These are phyloP conservation scores for Rhizopogon sp. DNA, from an alignment of 768 basidiomycete genomes.

Conservation along the genomic window DNA sequence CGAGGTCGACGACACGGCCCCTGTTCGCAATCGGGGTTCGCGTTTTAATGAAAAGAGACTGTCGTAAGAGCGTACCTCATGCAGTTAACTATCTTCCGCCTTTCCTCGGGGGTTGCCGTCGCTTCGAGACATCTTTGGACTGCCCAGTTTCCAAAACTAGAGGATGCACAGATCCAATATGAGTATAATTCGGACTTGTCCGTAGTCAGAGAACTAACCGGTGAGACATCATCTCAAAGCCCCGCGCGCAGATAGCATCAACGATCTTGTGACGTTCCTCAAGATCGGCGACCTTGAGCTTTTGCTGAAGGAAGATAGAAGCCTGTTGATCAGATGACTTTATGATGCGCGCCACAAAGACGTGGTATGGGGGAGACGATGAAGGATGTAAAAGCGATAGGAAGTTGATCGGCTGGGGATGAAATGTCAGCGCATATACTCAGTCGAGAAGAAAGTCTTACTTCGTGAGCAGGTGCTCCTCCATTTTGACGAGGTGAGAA, in stretches of 20 bases:
- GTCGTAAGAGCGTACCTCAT: slow-evolving; percentile 55
- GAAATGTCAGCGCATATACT: slow-evolving; percentile 12
- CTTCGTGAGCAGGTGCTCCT: slow-evolving; percentile 45
- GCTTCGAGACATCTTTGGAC: slow-evolving; percentile 85
- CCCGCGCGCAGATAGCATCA: slow-evolving; percentile 78
- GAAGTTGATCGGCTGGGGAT: slow-evolving; percentile 78
- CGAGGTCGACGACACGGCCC: slow-evolving; percentile 79
- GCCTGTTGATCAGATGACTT: slow-evolving; percentile 89
- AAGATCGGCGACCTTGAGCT: slow-evolving; percentile 78
- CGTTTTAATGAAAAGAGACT: neutral
- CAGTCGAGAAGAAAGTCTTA: slow-evolving; percentile 21
- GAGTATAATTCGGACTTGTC: neutral
- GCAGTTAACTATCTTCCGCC: slow-evolving; percentile 77
- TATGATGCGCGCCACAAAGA: slow-evolving; percentile 82
- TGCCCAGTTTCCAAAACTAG: slow-evolving; percentile 89
- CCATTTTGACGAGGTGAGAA: slow-evolving; percentile 21
- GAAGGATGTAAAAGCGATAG: slow-evolving; percentile 81
- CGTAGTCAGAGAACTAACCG: slow-evolving; percentile 36
- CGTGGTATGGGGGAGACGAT: slow-evolving; percentile 75
- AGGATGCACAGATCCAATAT: neutral
- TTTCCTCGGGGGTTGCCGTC: slow-evolving; percentile 66
- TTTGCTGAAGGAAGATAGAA: slow-evolving; percentile 86
- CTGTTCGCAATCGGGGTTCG: slow-evolving; percentile 29
- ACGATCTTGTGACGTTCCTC: slow-evolving; percentile 80
- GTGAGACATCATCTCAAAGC: slow-evolving; percentile 92